phyloP scores from a whole-genome alignment of 345 rosid genomes.

The Gossypium bickii region DNA sequence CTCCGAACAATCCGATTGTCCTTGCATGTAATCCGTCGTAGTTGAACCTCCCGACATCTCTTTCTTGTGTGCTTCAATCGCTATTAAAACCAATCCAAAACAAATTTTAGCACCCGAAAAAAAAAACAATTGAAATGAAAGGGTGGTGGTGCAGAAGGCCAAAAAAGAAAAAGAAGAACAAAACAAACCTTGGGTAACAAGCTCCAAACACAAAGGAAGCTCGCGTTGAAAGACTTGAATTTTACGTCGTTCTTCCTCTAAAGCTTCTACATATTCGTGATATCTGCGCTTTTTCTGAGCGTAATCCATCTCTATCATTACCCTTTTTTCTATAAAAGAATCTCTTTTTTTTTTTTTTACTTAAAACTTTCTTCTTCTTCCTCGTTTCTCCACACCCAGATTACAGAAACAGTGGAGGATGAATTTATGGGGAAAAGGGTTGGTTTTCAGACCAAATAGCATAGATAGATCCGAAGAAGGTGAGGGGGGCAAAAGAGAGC shows the following conservation, averaged over 20 bases:
- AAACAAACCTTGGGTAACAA: slow-evolving; percentile 68
- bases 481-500: not conserved
- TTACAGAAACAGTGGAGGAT: not conserved
- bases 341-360: not conserved
- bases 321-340: not conserved
- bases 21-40: slow-evolving; percentile 46
- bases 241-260: slow-evolving; percentile 85
- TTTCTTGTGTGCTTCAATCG: slow-evolving; percentile 70
- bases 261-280: slow-evolving; percentile 61
- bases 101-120: not conserved
- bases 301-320: slow-evolving; percentile 33
- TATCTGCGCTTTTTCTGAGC: slow-evolving; percentile 48
- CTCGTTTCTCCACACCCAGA: not conserved
- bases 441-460: slow-evolving; percentile 19
- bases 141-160: not conserved
- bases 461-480: slow-evolving; percentile 40
- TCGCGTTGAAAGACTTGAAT: slow-evolving; percentile 89
- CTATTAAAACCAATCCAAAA: slow-evolving; percentile 32
- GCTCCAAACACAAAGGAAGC: slow-evolving; percentile 90
- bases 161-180: not conserved
- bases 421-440: not conserved
- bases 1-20: slow-evolving; percentile 78
- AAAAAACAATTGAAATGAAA: not conserved
- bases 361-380: not conserved
- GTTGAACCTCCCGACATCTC: slow-evolving; percentile 55